These are phyloP conservation scores for Mortierella polycephala DNA, from an alignment of 371 early-diverging fungal species.

Conservation along the genomic window DNA sequence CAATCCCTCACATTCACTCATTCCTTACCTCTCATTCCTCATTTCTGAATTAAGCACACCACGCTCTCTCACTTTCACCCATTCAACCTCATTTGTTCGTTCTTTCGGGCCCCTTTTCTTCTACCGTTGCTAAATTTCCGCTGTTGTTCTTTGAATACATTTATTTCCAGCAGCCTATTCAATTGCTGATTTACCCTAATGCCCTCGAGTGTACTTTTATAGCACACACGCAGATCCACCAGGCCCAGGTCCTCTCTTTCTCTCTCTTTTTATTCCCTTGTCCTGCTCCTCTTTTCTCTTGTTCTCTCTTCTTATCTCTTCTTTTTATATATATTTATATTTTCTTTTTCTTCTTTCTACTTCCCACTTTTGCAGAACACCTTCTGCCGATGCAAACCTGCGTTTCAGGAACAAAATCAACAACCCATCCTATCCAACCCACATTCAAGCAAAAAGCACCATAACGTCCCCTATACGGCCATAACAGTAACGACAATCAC, in stretches of 20 bases:
- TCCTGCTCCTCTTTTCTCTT: neutral
- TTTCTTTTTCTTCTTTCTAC: neutral
- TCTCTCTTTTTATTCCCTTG: neutral
- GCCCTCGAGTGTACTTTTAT: too few species aligned
- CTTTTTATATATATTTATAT: neutral
- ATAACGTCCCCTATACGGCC: neutral
- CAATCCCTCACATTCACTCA: neutral
- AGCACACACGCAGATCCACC: neutral
- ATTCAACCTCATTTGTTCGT: neutral
- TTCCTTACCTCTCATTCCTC: neutral
- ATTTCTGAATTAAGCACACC: neutral
- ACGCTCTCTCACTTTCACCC: neutral
- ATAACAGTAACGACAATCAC: constrained; percentile 6
- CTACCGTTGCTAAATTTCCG: neutral
- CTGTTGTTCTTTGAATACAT: neutral
- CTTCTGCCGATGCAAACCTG: constrained; percentile 14
- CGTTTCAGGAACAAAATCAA: neutral
- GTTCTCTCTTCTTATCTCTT: neutral
- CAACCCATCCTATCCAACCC: neutral
- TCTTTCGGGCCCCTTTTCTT: neutral
- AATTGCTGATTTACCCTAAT: neutral
- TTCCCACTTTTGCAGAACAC: neutral
- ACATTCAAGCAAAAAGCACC: neutral
- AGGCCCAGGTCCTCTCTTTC: neutral
- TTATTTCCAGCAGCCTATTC: neutral